Base-by-base conservation (phyloP, 371 early-diverging fungal genomes). In the Zancudomyces culisetae region DNA sequence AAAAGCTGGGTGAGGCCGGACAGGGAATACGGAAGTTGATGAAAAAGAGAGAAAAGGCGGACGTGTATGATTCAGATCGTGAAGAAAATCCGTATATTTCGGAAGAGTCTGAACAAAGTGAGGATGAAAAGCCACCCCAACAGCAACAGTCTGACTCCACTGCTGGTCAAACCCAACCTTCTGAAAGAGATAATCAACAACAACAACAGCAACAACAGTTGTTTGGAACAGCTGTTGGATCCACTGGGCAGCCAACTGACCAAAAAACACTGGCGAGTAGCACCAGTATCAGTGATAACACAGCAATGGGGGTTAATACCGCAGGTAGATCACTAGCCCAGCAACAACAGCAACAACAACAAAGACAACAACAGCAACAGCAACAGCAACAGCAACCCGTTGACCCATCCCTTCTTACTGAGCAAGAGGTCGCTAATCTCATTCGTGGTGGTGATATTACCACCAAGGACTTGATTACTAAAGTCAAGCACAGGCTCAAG, bases 1-100 rank as follows among this genome's bases (percentile, higher is more conserved):
- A 62, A n/a, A 68, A 63, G n/a, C 39, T 42, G 43, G 56, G 47
- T 6, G 26, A 40, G 18, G 46, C 28, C n/a, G 52, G 45, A n/a
- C 41, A 78, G 70, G 75, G 77, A 52, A 60, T 89, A 59, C 75
- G 75, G 54, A 83, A 85, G 58, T 67, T 77, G 2, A 74, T 89
- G 42, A 70, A 75, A 47, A 80, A 80, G 53, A 61, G 77, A 43
- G 83, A 84, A 55, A 74, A 80, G 58, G 79, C 78, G 55, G 68
- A 67, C 19, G 79, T 70, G 1, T 84, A 85, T 55, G 84, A 80
- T 24, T 79, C 80, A 43, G 84, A 84, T 48, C 76, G 77, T 28
- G 84, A 85, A 26, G 79, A 77, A 8, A 70, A 66, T 27, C 82
- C 83, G 1, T 86, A 84, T 69, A 77, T 76, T 2, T 72, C 76